A percentile compares a stretch with the other conserved stretches of the same genome.
phyloP scores from a whole-genome alignment of 148 eudicot species.

The Rhododendron ovatum region DNA sequence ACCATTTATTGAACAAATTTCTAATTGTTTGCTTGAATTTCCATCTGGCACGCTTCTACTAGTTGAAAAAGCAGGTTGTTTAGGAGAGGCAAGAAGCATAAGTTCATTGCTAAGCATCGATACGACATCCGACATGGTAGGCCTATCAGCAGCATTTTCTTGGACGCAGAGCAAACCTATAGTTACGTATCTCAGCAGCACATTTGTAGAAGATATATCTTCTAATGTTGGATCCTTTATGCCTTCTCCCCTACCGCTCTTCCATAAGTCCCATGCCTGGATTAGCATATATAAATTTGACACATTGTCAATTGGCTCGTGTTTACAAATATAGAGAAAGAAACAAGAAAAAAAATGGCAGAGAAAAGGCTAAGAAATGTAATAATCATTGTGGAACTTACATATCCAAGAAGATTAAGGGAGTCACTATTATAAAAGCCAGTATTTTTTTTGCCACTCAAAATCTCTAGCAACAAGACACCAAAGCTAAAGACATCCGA shows the following conservation, averaged over 20 bases:
- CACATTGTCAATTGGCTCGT: background rate
- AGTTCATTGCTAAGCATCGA: background rate
- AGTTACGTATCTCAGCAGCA: constrained; percentile 2
- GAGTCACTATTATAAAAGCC: background rate
- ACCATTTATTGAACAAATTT: background rate
- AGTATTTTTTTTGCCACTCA: background rate
- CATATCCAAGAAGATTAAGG: background rate
- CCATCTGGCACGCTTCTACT: background rate
- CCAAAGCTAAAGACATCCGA: background rate
- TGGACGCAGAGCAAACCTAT: constrained; percentile 5
- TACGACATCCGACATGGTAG: background rate
- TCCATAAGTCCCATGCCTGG: background rate
- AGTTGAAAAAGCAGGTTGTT: background rate
- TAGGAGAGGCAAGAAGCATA: background rate
- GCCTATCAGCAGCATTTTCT: constrained; percentile 3
- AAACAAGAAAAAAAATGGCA: background rate
- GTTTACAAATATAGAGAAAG: background rate
- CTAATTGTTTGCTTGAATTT: background rate
- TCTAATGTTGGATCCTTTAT: background rate
- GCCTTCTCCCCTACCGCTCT: background rate
- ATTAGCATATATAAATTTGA: background rate
- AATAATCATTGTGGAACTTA: background rate
- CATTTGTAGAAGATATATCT: background rate
- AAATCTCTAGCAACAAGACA: background rate
- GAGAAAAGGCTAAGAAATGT: background rate